phyloP scores from a whole-genome alignment of 129 eudicot genomes.

The Artemisia argyi region DNA sequence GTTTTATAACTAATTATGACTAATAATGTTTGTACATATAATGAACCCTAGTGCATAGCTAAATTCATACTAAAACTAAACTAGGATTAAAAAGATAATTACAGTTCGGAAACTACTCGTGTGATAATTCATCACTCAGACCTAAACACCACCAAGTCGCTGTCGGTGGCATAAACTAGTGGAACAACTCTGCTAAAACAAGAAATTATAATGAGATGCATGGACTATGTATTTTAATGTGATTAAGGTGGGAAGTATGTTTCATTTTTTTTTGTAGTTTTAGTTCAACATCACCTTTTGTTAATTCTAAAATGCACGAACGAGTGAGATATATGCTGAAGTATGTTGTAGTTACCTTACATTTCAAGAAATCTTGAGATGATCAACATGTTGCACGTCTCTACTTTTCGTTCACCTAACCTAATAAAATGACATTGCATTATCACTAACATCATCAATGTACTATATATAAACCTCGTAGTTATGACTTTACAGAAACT shows the following conservation, averaged over 20 bases:
- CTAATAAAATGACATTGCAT: slow-evolving; percentile 54
- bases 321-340: neutral
- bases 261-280: slow-evolving; percentile 15
- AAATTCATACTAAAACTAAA: too few species aligned
- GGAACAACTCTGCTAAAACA: neutral
- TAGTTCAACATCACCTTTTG: slow-evolving; percentile 30
- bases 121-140: neutral
- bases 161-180: neutral
- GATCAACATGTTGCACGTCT: slow-evolving; percentile 1
- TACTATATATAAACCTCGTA: slow-evolving; percentile 19
- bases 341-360: slow-evolving; percentile 21
- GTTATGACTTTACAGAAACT: neutral
- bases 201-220: slow-evolving; percentile 20
- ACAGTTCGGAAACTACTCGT: too few species aligned
- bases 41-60: too few species aligned
- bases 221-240: slow-evolving; percentile 1
- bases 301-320: slow-evolving; percentile 25
- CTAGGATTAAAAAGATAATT: too few species aligned
- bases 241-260: slow-evolving; percentile 37
- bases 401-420: slow-evolving; percentile 51
- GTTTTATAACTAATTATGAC: too few species aligned
- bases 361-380: slow-evolving; percentile 43
- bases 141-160: slow-evolving; percentile 18
- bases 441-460: slow-evolving; percentile 21
- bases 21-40: too few species aligned